Evolutionary conservation across 2,329 filamentous ascomycete species (phyloP), one percentile per base, ranked within the genome.

Genomic region (Byssochlamys sp.): DNA sequence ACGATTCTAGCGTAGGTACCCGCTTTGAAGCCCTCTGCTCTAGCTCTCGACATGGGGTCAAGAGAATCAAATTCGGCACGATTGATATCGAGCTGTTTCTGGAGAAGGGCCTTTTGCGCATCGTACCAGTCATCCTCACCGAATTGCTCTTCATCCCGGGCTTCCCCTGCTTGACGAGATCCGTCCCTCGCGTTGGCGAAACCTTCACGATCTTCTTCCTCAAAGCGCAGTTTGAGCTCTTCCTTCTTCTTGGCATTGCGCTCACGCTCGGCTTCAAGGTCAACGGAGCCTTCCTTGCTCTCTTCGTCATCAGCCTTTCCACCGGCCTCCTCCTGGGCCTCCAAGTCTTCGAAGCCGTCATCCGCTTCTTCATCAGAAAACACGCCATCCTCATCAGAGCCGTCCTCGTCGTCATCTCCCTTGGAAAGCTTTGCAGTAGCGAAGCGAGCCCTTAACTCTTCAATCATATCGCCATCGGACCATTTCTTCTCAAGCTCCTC

Each of bases 111-210:
- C 77, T 99, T 99, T 71, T 99, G 94, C 28, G 89, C 84, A 69
- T 97, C 94, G 71, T 99, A 99, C 95, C 95, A 99, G 57, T 99
- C 90, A 70, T 99, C 94, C 73, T 99, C 94, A 55, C 91, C 94
- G 67, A 95, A 97, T 68, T 95, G 88, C 58, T 84, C 78, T 55
- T 92, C 84, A 4, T 84, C 79, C 2, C 81, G 81, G 33, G 81
- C 86, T 29, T 83, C 84, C 63, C 90, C 88, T 61, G 84, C 80
- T 35, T 87, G 82, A 10, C 88, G 88, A 54, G 86, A 84, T 28
- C 89, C 86, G 69, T 95, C 95, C 73, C 94, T 90, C 68, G 95
- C 95, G 67, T 89, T 85, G 5, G 69, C 75, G 70, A 96, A 91
- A 0, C 94, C 94, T 70, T 99, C 94, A n/a, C 90, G 84, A 69